These are phyloP conservation scores for Colletotrichum sp. DNA, from an alignment of 2,329 filamentous ascomycete species.

Conservation along the genomic window DNA sequence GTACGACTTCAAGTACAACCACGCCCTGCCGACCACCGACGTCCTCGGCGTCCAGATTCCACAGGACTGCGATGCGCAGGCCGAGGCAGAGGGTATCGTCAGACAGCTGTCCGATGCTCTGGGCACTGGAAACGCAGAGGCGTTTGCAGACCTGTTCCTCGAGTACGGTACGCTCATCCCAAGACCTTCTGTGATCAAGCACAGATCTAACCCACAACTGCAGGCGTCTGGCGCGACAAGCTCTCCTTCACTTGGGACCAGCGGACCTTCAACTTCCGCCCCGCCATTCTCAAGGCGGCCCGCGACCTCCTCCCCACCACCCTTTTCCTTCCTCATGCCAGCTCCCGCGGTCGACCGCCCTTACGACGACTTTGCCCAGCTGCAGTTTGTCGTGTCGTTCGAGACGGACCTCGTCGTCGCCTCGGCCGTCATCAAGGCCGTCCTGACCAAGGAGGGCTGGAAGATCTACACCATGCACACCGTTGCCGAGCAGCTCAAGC, in stretches of 20 bases:
- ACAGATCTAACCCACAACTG: accelerated
- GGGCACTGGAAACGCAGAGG: neutral
- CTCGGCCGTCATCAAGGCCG: neutral
- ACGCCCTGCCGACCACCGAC: neutral
- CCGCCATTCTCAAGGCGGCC: neutral
- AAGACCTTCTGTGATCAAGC: accelerated
- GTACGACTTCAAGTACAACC: neutral
- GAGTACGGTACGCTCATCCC: neutral
- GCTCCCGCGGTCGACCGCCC: neutral
- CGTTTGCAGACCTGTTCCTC: neutral
- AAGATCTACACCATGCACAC: neutral
- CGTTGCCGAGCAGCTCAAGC: neutral
- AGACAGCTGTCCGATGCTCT: neutral
- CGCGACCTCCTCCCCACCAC: neutral
- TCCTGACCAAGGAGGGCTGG: neutral
- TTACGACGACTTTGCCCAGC: neutral
- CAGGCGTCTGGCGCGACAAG: neutral
- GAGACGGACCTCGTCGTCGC: neutral
- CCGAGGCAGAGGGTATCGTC: neutral
- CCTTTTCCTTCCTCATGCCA: neutral
- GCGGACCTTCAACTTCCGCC: neutral
- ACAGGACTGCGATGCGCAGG: neutral
- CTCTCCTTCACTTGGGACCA: neutral
- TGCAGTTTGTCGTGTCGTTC: neutral
- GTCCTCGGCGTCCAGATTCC: neutral